Conservation (phyloP, 1,139 yeast species). For the Pichia sp. region DNA sequence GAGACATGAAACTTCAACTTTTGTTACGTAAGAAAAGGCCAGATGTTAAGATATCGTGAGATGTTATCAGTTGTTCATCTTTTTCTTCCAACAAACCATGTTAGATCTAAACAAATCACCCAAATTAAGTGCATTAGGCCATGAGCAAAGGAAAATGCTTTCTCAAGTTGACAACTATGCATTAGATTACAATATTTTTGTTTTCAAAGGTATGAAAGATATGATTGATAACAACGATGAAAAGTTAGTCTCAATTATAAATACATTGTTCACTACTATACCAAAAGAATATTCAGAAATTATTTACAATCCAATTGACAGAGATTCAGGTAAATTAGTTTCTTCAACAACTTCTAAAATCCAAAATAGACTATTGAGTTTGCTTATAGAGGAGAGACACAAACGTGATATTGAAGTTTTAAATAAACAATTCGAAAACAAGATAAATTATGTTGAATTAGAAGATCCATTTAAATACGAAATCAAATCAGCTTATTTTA, state of each 20-base stretch:
- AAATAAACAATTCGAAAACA: slow-evolving; percentile 19
- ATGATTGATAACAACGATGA: slow-evolving; percentile 17
- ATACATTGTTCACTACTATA: slow-evolving; percentile 16
- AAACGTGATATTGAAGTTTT: slow-evolving; percentile 28
- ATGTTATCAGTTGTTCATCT: neutral
- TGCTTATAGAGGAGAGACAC: slow-evolving; percentile 31
- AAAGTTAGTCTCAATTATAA: slow-evolving; percentile 19
- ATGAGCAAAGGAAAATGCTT: slow-evolving; percentile 14
- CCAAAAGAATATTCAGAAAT: slow-evolving; percentile 22
- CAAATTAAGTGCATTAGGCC: slow-evolving; percentile 1
- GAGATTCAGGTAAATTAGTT: slow-evolving; percentile 6
- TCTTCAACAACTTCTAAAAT: slow-evolving; percentile 27
- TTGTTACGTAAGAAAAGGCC: neutral
- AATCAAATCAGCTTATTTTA: slow-evolving; percentile 29
- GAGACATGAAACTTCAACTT: neutral
- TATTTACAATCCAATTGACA: slow-evolving; percentile 23
- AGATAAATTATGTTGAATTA: slow-evolving; percentile 19
- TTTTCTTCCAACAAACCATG: neutral
- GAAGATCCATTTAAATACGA: slow-evolving; percentile 25
- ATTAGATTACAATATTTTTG: slow-evolving; percentile 31
- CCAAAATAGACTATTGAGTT: slow-evolving; percentile 28
- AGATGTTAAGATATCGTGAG: neutral
- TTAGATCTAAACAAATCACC: slow-evolving; percentile 3
- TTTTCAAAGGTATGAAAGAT: slow-evolving; percentile 26
- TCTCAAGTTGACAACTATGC: slow-evolving; percentile 29